Evolutionary conservation across 805 yeast genomes (phyloP).

Genomic region (Wickerhamiella shivajii): DNA sequence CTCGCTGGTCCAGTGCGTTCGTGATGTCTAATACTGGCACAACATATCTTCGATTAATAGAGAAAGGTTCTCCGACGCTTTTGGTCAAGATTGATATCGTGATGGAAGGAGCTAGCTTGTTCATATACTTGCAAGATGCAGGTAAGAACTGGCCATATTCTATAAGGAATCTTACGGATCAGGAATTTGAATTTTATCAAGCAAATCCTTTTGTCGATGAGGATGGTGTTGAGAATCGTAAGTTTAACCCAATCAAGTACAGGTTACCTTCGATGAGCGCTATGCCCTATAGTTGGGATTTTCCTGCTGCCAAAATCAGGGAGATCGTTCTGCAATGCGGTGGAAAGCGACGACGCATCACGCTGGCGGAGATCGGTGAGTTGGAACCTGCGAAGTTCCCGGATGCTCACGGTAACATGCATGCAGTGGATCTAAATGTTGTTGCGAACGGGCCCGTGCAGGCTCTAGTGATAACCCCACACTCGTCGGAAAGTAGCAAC

Average conservation of each 20-base stretch:
- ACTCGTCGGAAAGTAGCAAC: constrained; percentile 62
- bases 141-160: constrained; percentile 83
- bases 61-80: constrained; percentile 40
- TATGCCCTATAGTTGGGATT: constrained; percentile 98
- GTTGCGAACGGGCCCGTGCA: constrained; percentile 95
- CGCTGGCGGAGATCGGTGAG: constrained; percentile 85
- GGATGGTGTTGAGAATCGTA: constrained; percentile 41
- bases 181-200: constrained; percentile 78
- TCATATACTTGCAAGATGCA: constrained; percentile 60
- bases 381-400: constrained; percentile 74
- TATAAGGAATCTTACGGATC: constrained; percentile 73
- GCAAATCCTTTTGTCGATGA: constrained; percentile 57
- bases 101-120: constrained; percentile 70
- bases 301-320: constrained; percentile 76
- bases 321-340: constrained; percentile 62
- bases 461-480: constrained; percentile 68
- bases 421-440: constrained; percentile 70
- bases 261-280: constrained; percentile 77
- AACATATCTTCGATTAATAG: constrained; percentile 52
- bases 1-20: constrained; percentile 82
- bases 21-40: constrained; percentile 74
- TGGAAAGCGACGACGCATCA: constrained; percentile 47
- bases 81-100: constrained; percentile 58
- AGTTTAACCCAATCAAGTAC: constrained; percentile 67
- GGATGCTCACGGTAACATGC: constrained; percentile 22